Base-by-base conservation (phyloP, 805 yeast species). In the Sugiyamaella americana region DNA sequence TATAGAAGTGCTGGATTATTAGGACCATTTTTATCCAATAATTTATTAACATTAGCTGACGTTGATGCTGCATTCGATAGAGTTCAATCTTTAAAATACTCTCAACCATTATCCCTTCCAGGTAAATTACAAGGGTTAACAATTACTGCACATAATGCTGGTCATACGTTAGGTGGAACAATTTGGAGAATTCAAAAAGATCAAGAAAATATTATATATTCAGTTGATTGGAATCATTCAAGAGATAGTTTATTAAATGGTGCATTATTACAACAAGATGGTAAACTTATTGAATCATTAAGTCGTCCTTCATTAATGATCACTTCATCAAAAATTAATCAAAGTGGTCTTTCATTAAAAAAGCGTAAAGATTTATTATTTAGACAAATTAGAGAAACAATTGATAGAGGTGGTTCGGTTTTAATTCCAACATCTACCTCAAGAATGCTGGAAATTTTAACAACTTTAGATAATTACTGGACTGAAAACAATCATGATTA, bases 201-300 rank as follows among this genome's bases (percentile, higher is more conserved):
- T 51, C 76, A 81, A 16, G 97, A 91, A 54, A 82, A 82, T 52
- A 68, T 89, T n/a, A 70, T 91, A 2, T 87, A 87, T 63, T 95
- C 96, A 0, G 88, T 93, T 1, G 79, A 84, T 39, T 93, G 98
- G 98, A 91, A 89, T 62, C 98, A 93, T 61, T 82, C 97, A 1
- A 80, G 80, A 53, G 98, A 91, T 59, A 75, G 86, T 0, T 88
- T 88, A 55, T 66, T 93, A 44, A 84, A 82, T 51, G 81, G 88
- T 23, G 84, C 93, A 3, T 72, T 85, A 17, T 60, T 82, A 35
- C 78, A 78, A 41, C 62, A 58, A 50, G 69, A 72, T 23, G 87
- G 88, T 8, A 77, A 87, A 1, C 66, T 79, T n/a, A 72, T 85
- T 0, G 74, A 76, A 36, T 61, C 64, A 22, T 68, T 89, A 23